Conservation (phyloP, 352 stramenopile genomes). For the Globisporangium emineosum region DNA sequence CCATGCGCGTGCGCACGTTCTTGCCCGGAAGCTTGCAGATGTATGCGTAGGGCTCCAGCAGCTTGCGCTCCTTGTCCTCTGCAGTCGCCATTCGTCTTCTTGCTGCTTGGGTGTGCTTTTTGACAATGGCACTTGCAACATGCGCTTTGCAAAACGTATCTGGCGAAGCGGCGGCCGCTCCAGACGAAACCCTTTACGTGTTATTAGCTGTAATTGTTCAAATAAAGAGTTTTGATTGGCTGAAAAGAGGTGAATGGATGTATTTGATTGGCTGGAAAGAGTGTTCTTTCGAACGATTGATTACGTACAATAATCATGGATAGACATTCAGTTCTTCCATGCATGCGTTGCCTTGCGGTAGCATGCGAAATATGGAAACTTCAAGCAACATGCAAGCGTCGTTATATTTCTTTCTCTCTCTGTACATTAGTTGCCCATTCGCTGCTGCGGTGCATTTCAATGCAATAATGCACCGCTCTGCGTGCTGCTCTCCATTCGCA, state of each 20-base stretch:
- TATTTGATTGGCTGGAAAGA: conserved; percentile 5
- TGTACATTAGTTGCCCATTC: background rate
- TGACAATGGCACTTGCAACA: conserved; percentile 1
- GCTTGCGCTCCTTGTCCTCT: conserved; percentile 38
- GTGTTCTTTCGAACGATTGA: background rate
- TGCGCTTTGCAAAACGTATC: background rate
- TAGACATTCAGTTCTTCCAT: conserved; percentile 9
- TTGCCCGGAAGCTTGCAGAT: conserved; percentile 86
- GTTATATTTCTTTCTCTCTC: no score
- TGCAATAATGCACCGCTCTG: no score
- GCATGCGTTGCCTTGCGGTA: no score
- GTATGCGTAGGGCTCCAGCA: conserved; percentile 89
- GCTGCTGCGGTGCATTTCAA: no score
- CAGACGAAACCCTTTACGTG: background rate
- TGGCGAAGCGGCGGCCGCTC: background rate
- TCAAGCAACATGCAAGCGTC: background rate
- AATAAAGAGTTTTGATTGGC: background rate
- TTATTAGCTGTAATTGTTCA: no score
- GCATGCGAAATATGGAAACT: no score
- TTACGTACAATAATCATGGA: background rate
- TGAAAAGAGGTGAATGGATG: conserved; percentile 2
- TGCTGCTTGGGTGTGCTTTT: conserved; percentile 14
- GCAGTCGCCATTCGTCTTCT: conserved; percentile 14
- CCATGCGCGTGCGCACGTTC: conserved; percentile 85
- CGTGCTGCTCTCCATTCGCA: background rate